Evolutionary conservation across 2,329 filamentous ascomycete species (phyloP), one percentile per base, ranked within the genome.

Genomic region (Beauveria caledonica): DNA sequence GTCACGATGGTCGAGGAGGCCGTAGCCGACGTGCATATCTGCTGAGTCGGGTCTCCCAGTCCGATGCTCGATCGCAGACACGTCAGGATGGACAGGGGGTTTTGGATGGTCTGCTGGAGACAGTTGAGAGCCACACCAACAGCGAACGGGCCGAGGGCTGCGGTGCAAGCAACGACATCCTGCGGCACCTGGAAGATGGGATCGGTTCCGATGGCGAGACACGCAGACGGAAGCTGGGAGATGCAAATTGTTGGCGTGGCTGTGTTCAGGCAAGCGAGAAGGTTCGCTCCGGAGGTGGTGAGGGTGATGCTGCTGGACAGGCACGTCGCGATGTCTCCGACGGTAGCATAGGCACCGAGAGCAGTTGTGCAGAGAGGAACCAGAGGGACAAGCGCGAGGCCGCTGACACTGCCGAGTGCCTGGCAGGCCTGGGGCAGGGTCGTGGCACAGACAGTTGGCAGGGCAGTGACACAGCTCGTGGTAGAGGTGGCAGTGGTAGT

Each of bases 351-450:
- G 5, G 44, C 60, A 17, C 64, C 63, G 5, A 66, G 62, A 13
- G 63, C 61, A 13, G 39, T 13, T 3, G 45, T 62, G 60, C 64
- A 65, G 6, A 58, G 36, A 3, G 62, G 61, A n/a, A 66, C 27
- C 5, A 60, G 50, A 13, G 55, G 33, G 9, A 61, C 5, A 13
- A 65, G 58, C 1, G 59, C 61, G 19, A 66, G 42, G 8, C 62
- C 63, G 36, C 54, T 52, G 9, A 46, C 19, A 17, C 25, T 42
- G 9, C 19, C 54, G 3, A 66, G 55, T 3, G 44, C 29, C 19
- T 61, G 13, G 45, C 64, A 66, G 27, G 59, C 54, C 29, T 60
- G 36, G 1, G 64, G 64, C 15, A 64, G 60, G 5, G 58, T 46
- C 4, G 62, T 57, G 21, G 29, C 11, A 33, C 63, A 63, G 19